Base-by-base conservation (phyloP, 805 yeast species). In the Candida argentea region DNA sequence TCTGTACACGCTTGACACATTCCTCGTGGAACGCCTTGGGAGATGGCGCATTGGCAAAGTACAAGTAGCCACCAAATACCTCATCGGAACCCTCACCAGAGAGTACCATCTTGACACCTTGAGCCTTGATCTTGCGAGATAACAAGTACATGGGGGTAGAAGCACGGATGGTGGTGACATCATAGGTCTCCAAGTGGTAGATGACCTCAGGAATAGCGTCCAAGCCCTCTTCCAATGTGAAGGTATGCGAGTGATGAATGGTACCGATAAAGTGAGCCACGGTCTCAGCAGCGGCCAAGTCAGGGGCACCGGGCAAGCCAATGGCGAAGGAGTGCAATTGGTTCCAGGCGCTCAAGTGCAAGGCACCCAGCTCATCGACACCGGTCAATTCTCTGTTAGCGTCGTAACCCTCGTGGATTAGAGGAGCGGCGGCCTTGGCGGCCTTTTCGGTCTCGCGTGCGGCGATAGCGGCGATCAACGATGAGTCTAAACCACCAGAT, bases 1-100 rank as follows among this genome's bases (percentile, higher is more conserved):
- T 87, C 71, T 91, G 85, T 46, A 91, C 96, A 59, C 99, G 75
- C 66, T 80, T 70, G 38, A 91, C 95, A 62, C 93, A 82, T 67
- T 91, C 99, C 37, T 75, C 66, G 63, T 91, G 97, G 86, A 91
- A 91, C 48, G 85, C 98, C 32, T 65, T 67, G 30, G 95, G 79
- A 34, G 81, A 67, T 44, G 99, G 99, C 29, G 99, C 99, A 52
- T 82, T 76, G 29, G 95, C 97, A 51, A 91, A 91, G 69, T 91
- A 91, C 46, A 91, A 66, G 72, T 91, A 91, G 31, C 99, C 99
- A 46, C 99, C 99, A 53, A 91, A 91, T 56, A 91, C 80, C 69
- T 91, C 99, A 60, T 91, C 99, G 16, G 96, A 85, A 39, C 99
- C 99, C 64, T 91, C 99, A 53, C 99, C 99, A 21, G 95, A 83